Base-by-base conservation (phyloP, 2,329 filamentous ascomycete genomes). In the Alternaria infectoria region DNA sequence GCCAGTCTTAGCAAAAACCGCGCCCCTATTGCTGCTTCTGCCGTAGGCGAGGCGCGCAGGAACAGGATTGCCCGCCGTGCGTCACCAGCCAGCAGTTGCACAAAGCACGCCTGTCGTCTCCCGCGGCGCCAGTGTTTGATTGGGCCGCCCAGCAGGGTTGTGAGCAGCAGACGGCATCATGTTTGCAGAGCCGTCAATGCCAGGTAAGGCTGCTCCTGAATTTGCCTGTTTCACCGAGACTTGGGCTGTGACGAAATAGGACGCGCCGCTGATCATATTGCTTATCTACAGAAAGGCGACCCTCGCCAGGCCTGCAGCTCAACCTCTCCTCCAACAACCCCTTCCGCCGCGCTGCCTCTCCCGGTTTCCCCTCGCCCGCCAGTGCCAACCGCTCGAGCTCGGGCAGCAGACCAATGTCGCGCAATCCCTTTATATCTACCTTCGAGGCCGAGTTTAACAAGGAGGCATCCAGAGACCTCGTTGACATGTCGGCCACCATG, bases 311-410 rank as follows among this genome's bases (percentile, higher is more conserved):
- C 70, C 83, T 90, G 76, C 83, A 86, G 58, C 82, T 91, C 78
- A 90, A 89, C 80, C 87, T 93, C 61, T 81, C 82, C 75, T 89
- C 90, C 79, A 93, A 93, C 86, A 94, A 94, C 78, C 91, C 91
- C 66, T 94, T 87, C 77, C 90, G 91, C 83, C 92, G 90, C 75
- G 88, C 89, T 68, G 83, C 85, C 40, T 92, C 90, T 67, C 90
- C 83, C 62, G 74, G 68, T 49, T 62, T 76, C 60, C 70, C 74
- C 60, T 76, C 74, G 36, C 76, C 75, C 60, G 49, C 80, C 80
- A 66, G 90, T 86, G 65, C 62, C 57, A 58, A 70, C 61, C 71
- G 70, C 64, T 68, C 66, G 55, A 73, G 68, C 56, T 68, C 89
- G 86, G 87, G 88, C 80, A 87, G 89, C 79, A 86, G 89, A 74